Evolutionary conservation across 305 asterid species (phyloP).

Genomic region (Solanum hybrid): DNA sequence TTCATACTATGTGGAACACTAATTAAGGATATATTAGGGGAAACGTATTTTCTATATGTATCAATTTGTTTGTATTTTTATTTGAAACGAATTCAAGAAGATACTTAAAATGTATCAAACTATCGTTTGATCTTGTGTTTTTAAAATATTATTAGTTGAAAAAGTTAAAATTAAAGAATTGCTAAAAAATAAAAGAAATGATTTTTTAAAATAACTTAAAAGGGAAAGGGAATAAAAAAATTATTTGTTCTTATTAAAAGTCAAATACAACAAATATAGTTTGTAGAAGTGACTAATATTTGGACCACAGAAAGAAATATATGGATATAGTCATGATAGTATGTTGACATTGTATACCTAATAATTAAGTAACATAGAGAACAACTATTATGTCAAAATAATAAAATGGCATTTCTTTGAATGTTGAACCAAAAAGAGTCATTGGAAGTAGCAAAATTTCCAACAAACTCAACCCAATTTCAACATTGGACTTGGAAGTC

Average conservation of each 20-base stretch:
- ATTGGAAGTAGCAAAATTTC: not conserved
- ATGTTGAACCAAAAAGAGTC: not conserved
- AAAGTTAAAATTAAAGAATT: not conserved
- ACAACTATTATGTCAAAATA: not conserved
- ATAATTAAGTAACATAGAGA: not conserved
- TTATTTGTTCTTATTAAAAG: not conserved
- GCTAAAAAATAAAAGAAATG: not conserved
- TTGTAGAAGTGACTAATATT: not conserved
- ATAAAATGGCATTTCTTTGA: not conserved
- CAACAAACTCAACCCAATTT: conserved; percentile 5
- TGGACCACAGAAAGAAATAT: not conserved
- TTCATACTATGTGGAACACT: not conserved
- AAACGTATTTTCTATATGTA: too few relatives aligned
- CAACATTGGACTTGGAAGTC: not conserved
- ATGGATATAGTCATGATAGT: not conserved
- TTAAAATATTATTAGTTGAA: not conserved
- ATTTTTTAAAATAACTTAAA: too few relatives aligned
- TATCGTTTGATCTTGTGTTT: not conserved
- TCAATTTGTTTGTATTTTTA: not conserved
- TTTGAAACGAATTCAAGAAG: not conserved
- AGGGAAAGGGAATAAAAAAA: not conserved
- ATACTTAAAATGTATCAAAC: too few relatives aligned
- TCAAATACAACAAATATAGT: not conserved
- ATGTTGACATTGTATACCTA: not conserved
- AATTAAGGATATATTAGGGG: not conserved